Evolutionary conservation across 345 rosid genomes (phyloP).

Genomic region (Carallia pectinifolia): DNA sequence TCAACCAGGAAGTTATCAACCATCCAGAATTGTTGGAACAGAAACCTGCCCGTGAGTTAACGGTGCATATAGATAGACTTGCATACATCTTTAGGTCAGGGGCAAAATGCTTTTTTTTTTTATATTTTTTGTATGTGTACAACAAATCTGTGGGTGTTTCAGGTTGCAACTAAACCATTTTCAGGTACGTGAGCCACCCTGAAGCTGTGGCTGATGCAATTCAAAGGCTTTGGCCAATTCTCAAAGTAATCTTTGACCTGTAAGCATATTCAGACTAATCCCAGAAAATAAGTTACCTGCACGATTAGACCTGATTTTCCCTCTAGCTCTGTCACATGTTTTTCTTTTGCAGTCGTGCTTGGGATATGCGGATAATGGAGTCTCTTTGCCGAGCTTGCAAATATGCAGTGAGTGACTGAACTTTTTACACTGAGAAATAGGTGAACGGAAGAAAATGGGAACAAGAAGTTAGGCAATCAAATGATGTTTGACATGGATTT

Average conservation of each 20-base stretch:
- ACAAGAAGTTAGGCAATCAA: not conserved
- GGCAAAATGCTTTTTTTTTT: constrained; percentile 18
- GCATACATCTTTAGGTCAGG: constrained; percentile 91
- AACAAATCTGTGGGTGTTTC: constrained; percentile 6
- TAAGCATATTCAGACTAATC: constrained; percentile 40
- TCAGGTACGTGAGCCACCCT: constrained; percentile 91
- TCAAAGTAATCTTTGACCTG: constrained; percentile 88
- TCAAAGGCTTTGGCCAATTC: constrained; percentile 88
- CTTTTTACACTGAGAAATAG: constrained; percentile 10
- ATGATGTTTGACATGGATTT: not conserved
- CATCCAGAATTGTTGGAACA: constrained; percentile 73
- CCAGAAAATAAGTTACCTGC: not conserved
- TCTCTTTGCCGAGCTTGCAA: constrained; percentile 99
- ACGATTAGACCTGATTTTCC: constrained; percentile 12
- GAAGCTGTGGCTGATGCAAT: constrained; percentile 95
- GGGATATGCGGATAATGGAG: constrained; percentile 99
- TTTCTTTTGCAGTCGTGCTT: constrained; percentile 78
- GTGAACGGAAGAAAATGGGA: constrained; percentile 4
- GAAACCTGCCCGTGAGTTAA: constrained; percentile 87
- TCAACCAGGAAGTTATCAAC: constrained; percentile 63
- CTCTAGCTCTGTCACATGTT: constrained; percentile 21
- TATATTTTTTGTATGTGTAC: constrained; percentile 1
- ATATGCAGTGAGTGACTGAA: constrained; percentile 81
- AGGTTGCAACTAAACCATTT: constrained; percentile 24
- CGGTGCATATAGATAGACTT: constrained; percentile 92